phyloP scores from a whole-genome alignment of 2,329 filamentous ascomycete genomes.

The Diplodia corticola region DNA sequence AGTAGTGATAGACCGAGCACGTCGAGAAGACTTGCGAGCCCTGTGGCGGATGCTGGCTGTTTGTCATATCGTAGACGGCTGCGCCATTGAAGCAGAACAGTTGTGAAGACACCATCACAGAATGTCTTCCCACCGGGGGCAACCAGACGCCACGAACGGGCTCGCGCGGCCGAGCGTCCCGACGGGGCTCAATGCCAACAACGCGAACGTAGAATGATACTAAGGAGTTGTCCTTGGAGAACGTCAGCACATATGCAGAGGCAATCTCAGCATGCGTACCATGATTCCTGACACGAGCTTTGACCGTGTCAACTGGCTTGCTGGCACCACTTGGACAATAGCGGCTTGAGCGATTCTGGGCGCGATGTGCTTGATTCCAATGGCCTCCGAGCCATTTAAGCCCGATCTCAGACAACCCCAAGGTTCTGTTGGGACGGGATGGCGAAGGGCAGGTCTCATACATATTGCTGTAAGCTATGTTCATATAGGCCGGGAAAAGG shows the following conservation, averaged over 20 bases:
- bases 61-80: neutral
- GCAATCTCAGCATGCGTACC: neutral
- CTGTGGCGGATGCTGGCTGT: neutral
- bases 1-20: constrained; percentile 5
- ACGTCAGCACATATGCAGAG: neutral
- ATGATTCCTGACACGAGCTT: neutral
- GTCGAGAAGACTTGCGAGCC: neutral
- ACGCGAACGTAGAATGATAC: constrained; percentile 4
- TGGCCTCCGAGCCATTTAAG: neutral
- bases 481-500: neutral
- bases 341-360: neutral
- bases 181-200: neutral
- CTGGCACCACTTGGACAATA: neutral
- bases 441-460: neutral
- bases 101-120: neutral
- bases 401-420: neutral
- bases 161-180: neutral
- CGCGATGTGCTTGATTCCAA: neutral
- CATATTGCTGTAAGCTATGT: neutral
- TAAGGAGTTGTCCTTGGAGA: neutral
- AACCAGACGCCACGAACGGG: neutral
- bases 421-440: neutral
- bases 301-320: neutral
- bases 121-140: neutral
- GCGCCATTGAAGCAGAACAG: constrained; percentile 8